A percentile compares a stretch with the other conserved stretches of the same genome.
Conservation (phyloP, 2,329 filamentous ascomycete genomes). For the Alternaria arborescens region DNA sequence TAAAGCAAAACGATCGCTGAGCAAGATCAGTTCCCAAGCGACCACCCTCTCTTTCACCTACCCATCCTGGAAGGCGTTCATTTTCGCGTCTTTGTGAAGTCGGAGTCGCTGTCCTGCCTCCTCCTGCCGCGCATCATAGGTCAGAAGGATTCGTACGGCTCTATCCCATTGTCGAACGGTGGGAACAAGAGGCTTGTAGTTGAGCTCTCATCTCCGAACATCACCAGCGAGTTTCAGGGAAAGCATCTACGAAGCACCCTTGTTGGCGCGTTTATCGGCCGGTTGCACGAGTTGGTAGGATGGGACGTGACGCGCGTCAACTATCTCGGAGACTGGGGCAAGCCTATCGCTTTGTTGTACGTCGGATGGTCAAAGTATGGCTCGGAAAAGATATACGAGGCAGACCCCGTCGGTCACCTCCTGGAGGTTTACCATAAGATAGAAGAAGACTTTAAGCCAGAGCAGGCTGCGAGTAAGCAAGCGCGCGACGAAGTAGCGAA, state of each 20-base stretch:
- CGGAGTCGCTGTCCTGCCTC: constrained; percentile 64
- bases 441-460: constrained; percentile 66
- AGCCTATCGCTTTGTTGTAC: constrained; percentile 68
- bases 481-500: constrained; percentile 60
- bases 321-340: constrained; percentile 75
- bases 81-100: constrained; percentile 73
- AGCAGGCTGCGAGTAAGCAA: constrained; percentile 64
- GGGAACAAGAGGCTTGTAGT: constrained; percentile 69
- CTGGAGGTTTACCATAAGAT: constrained; percentile 76
- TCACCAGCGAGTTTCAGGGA: constrained; percentile 74
- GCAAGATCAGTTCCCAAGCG: constrained; percentile 66
- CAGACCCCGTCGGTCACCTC: constrained; percentile 74
- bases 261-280: constrained; percentile 69
- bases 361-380: constrained; percentile 73
- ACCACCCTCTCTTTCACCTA: constrained; percentile 70
- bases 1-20: no score
- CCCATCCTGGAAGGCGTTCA: constrained; percentile 69
- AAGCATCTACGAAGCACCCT: constrained; percentile 73
- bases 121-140: constrained; percentile 70
- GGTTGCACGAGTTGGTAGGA: constrained; percentile 66
- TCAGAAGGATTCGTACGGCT: no score
- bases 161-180: no score
- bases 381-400: constrained; percentile 67
- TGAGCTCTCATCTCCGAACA: constrained; percentile 79
- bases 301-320: constrained; percentile 71